Base-by-base conservation (phyloP, 257 asterid genomes). In the Nicotiana obtusifolia region DNA sequence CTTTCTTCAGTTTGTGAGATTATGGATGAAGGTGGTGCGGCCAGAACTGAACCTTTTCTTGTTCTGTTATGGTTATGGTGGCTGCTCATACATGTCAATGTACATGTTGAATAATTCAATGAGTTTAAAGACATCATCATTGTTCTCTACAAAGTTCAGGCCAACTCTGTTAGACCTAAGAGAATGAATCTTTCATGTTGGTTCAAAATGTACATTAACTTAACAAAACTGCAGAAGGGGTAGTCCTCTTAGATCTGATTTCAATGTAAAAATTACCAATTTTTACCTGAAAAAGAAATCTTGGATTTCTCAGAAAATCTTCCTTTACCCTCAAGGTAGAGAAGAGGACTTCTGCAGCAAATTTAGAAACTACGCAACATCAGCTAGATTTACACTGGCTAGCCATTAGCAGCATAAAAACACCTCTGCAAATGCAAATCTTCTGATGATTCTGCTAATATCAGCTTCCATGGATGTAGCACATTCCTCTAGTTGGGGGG, bases 101-200 rank as follows among this genome's bases (percentile, higher is more conserved):
- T 78, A 47, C 78, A 81, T 30, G 92, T 77, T 64, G 84, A 83
- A 81, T 84, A 84, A 76, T 86, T 90, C 86, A 92, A 83, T 54
- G 91, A 71, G 62, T 81, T 86, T 81, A 88, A 90, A 83, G 86
- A 86, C 44, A 84, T 76, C 57, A 89, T 68, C 95, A 91, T 89
- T 49, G 85, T 91, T 84, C 81, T 82, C 84, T 28, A 65, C 66
- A 78, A 83, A 82, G 19, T 59, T 68, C 64, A 35, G 83, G 35
- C 37, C 82, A 67, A 69, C 17, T 54, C 31, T 71, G 1, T 57
- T 71, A 60, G 81, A 65, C 31, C 62, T 19, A 61, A 35, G 53
- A 59, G 24, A 73, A 78, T 52, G 59, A 65, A 62, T 62, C 47
- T 75, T 61, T 24, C 13, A 9, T 73, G 0, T 73, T 73, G 60